phyloP scores from a whole-genome alignment of 768 basidiomycete genomes.

The Kwoniella europaea region DNA sequence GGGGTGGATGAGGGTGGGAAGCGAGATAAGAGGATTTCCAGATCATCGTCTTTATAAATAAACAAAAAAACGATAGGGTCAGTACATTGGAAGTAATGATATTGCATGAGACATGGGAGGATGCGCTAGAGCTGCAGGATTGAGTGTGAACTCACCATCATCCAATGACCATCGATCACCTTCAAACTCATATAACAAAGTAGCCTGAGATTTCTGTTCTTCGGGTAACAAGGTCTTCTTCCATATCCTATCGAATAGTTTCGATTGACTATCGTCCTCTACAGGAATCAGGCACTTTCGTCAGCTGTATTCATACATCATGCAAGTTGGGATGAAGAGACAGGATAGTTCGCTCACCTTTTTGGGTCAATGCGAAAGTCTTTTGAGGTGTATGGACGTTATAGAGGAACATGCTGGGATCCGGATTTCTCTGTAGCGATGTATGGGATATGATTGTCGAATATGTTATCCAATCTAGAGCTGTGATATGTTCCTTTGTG shows the following conservation, averaged over 20 bases:
- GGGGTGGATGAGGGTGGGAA: slow-evolving; percentile 57
- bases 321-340: not conserved
- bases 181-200: slow-evolving; percentile 85
- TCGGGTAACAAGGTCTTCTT: not conserved
- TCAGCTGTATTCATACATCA: not conserved
- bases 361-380: slow-evolving; percentile 51
- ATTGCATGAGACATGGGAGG: too few species aligned
- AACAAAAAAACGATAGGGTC: too few species aligned
- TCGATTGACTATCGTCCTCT: slow-evolving; percentile 11
- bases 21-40: slow-evolving; percentile 82
- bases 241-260: slow-evolving; percentile 20
- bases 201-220: slow-evolving; percentile 39
- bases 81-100: too few species aligned
- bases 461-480: not conserved
- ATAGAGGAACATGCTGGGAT: slow-evolving; percentile 9
- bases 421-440: not conserved
- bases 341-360: slow-evolving; percentile 15
- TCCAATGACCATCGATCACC: slow-evolving; percentile 82
- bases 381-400: slow-evolving; percentile 41
- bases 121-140: too few species aligned
- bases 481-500: not conserved
- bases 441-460: not conserved
- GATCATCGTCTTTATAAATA: too few species aligned
- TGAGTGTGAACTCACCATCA: slow-evolving; percentile 81
- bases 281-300: not conserved